phyloP scores from a whole-genome alignment of 768 basidiomycete genomes.

The Amanita subjunquillea region DNA sequence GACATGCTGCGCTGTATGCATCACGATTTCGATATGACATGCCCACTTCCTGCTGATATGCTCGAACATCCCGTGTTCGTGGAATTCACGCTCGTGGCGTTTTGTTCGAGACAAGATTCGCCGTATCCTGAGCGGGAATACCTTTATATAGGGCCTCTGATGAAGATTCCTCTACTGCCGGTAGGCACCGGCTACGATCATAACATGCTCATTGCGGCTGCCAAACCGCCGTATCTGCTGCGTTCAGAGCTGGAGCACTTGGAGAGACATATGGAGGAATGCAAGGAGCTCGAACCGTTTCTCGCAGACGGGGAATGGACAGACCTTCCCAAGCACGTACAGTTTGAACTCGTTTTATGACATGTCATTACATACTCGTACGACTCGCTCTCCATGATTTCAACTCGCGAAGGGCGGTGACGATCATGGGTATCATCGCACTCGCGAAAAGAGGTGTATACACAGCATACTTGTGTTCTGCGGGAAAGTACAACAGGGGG shows the following conservation, averaged over 20 bases:
- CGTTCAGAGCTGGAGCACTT: background rate
- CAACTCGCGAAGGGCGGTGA: conserved; percentile 67
- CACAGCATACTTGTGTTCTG: conserved; percentile 95
- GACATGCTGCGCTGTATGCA: background rate
- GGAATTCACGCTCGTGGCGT: background rate
- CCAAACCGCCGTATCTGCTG: background rate
- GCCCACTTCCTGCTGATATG: background rate
- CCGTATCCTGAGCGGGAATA: background rate
- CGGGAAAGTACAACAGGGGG: conserved; percentile 91
- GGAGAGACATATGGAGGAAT: background rate
- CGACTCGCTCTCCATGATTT: conserved; percentile 39
- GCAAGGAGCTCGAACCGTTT: background rate
- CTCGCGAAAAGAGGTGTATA: conserved; percentile 95
- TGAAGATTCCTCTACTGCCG: background rate
- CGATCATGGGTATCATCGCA: conserved; percentile 71
- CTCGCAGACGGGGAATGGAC: background rate
- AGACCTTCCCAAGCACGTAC: background rate
- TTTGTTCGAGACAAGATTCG: background rate
- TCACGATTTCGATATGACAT: background rate
- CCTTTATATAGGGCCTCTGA: background rate
- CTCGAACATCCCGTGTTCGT: background rate
- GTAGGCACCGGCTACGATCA: background rate
- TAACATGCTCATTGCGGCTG: background rate
- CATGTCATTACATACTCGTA: background rate
- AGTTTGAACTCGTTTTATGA: background rate